Evolutionary conservation across 1,284 basidiomycete genomes (phyloP).

Genomic region (Cryptococcus wingfieldii): DNA sequence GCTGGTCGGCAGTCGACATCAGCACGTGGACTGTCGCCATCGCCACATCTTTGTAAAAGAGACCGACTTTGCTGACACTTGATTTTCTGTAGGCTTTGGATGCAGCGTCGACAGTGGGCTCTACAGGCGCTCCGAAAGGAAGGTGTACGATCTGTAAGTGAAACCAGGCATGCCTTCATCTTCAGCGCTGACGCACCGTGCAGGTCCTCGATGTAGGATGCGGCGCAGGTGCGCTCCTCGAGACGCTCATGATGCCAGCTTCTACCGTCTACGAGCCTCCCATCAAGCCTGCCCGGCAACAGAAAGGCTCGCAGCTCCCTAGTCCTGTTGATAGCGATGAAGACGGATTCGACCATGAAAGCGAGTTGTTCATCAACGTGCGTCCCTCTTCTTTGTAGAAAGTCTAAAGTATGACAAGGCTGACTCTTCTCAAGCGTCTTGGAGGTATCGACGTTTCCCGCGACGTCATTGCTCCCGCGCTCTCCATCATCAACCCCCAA

Average conservation of each 20-base stretch:
- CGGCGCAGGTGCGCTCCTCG: constrained; percentile 43
- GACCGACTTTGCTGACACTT: not conserved
- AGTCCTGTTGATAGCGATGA: constrained; percentile 19
- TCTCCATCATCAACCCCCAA: constrained; percentile 27
- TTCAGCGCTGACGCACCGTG: not conserved
- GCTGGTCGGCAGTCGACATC: not conserved
- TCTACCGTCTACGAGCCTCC: constrained; percentile 40
- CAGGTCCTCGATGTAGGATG: constrained; percentile 48
- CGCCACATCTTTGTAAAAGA: not conserved
- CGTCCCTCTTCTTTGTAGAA: constrained; percentile 9
- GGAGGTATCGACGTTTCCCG: constrained; percentile 44
- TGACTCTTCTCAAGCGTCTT: constrained; percentile 30
- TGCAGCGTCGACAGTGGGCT: constrained; percentile 46
- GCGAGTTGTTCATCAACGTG: constrained; percentile 42
- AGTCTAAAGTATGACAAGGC: not conserved
- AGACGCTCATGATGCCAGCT: constrained; percentile 41
- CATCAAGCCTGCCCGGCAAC: constrained; percentile 14
- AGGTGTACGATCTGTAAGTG: constrained; percentile 37
- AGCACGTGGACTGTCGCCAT: not conserved
- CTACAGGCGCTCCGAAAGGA: constrained; percentile 42
- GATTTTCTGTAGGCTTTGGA: constrained; percentile 34
- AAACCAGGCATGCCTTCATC: not conserved
- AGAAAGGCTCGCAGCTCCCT: constrained; percentile 10
- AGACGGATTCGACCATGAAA: constrained; percentile 10
- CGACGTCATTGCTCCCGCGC: constrained; percentile 37